A percentile compares a stretch with the other conserved stretches of the same genome.
These are phyloP conservation scores for Hemisphaericaspora xylanilytica DNA, from an alignment of 1,139 yeast genomes.

Conservation along the genomic window DNA sequence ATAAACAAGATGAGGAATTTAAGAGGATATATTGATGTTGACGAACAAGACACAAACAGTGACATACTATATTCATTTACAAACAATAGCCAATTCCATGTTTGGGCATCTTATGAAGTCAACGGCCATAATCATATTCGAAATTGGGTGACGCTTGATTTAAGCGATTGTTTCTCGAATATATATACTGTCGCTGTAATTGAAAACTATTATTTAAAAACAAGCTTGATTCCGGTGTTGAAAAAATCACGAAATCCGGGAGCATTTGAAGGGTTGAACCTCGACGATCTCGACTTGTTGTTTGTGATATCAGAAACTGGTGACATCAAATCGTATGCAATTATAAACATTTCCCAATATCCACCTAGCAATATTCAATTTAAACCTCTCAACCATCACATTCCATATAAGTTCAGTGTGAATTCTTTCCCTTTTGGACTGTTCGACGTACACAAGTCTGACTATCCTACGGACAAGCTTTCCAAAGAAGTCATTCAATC, in stretches of 20 bases:
- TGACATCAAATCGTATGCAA: slow-evolving; percentile 42
- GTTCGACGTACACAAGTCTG: slow-evolving; percentile 2
- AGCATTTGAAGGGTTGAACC: slow-evolving; percentile 10
- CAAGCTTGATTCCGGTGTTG: slow-evolving; percentile 17
- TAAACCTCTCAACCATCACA: slow-evolving; percentile 15
- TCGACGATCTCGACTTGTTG: slow-evolving; percentile 48
- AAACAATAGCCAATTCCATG: slow-evolving; percentile 53
- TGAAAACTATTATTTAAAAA: slow-evolving; percentile 49
- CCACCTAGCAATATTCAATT: slow-evolving; percentile 43
- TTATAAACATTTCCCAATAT: slow-evolving; percentile 50
- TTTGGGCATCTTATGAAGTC: slow-evolving; percentile 72
- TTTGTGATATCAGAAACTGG: slow-evolving; percentile 49
- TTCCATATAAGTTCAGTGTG: slow-evolving; percentile 10
- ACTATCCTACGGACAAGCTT: neutral
- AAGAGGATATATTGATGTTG: slow-evolving; percentile 26
- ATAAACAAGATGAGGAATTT: slow-evolving; percentile 42
- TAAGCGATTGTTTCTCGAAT: slow-evolving; percentile 26
- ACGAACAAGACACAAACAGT: slow-evolving; percentile 27
- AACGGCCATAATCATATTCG: slow-evolving; percentile 58
- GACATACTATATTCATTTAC: slow-evolving; percentile 62
- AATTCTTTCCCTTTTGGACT: slow-evolving; percentile 17
- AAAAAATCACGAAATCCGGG: slow-evolving; percentile 2
- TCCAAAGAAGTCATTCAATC: slow-evolving; percentile 11
- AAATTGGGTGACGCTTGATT: slow-evolving; percentile 56
- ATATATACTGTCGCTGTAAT: slow-evolving; percentile 47